Evolutionary conservation across 306 rosid species (phyloP).

Genomic region (Dryas drummondii): DNA sequence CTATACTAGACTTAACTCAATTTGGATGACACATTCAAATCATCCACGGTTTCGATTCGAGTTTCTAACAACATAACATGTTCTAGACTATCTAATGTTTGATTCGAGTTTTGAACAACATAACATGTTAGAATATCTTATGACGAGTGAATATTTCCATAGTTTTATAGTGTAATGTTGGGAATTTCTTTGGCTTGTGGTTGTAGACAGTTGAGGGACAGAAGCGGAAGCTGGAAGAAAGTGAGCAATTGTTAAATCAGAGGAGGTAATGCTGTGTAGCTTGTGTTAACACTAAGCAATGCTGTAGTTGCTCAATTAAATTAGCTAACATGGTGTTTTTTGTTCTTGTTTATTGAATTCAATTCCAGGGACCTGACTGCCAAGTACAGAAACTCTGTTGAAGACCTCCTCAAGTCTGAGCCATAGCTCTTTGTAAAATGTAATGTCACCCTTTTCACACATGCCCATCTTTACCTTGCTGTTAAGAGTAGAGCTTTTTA

Average conservation of each 20-base stretch:
- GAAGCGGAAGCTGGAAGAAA: conserved; percentile 77
- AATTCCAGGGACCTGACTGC: conserved; percentile 64
- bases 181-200: conserved; percentile 22
- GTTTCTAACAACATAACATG: no score
- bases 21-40: background rate
- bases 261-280: conserved; percentile 42
- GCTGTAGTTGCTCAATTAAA: conserved; percentile 15
- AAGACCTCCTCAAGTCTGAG: conserved; percentile 67
- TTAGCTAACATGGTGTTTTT: background rate
- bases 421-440: conserved; percentile 33
- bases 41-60: no score
- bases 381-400: conserved; percentile 64
- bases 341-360: background rate
- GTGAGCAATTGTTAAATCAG: conserved; percentile 68
- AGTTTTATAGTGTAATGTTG: conserved; percentile 14
- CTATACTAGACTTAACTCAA: no score
- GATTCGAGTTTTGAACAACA: background rate
- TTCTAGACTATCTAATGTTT: background rate
- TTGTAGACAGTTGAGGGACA: conserved; percentile 90
- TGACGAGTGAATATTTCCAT: background rate
- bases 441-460: background rate
- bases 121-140: background rate
- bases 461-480: background rate
- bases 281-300: conserved; percentile 6
- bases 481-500: background rate